A percentile compares a stretch with the other conserved stretches of the same genome.
phyloP scores from a whole-genome alignment of 768 basidiomycete species.

The Royoungia palumana region DNA sequence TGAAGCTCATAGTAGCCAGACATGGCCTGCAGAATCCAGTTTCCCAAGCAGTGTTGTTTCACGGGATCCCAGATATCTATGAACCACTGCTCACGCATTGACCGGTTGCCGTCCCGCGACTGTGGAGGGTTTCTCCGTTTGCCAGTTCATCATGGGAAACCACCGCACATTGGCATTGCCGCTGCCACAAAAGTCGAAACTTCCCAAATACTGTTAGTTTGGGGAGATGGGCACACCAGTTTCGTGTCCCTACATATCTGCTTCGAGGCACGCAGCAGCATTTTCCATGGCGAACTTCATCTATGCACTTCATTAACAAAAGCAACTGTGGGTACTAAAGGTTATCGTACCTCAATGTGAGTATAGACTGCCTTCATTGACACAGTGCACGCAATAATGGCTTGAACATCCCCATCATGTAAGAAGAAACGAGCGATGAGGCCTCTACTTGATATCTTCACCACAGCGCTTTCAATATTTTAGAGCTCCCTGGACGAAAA shows the following conservation, averaged over 20 bases:
- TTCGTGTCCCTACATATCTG: background rate
- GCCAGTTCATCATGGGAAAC: background rate
- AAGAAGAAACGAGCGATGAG: slow-evolving; percentile 6
- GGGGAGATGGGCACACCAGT: background rate
- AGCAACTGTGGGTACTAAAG: background rate
- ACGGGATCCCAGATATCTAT: too few species aligned
- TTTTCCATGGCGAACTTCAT: slow-evolving; percentile 14
- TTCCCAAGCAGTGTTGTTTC: too few species aligned
- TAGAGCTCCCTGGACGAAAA: slow-evolving; percentile 5
- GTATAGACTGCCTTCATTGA: slow-evolving; percentile 10
- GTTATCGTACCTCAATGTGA: slow-evolving; percentile 4
- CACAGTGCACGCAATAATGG: slow-evolving; percentile 5
- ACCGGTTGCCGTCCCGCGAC: background rate
- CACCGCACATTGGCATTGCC: slow-evolving; percentile 6
- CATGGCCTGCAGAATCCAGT: slow-evolving; percentile 1
- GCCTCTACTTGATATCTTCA: slow-evolving; percentile 3
- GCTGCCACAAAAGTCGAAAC: slow-evolving; percentile 2
- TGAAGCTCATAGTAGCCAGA: too few species aligned
- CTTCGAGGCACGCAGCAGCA: slow-evolving; percentile 8
- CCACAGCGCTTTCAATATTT: slow-evolving; percentile 5
- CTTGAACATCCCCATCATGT: slow-evolving; percentile 6
- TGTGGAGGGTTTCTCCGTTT: background rate
- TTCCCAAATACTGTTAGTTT: background rate
- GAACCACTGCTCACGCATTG: background rate
- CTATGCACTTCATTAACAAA: slow-evolving; percentile 1